A percentile compares a stretch with the other conserved stretches of the same genome.
Conservation (phyloP, 2,329 filamentous ascomycete species). For the Neospermospora avenae region DNA sequence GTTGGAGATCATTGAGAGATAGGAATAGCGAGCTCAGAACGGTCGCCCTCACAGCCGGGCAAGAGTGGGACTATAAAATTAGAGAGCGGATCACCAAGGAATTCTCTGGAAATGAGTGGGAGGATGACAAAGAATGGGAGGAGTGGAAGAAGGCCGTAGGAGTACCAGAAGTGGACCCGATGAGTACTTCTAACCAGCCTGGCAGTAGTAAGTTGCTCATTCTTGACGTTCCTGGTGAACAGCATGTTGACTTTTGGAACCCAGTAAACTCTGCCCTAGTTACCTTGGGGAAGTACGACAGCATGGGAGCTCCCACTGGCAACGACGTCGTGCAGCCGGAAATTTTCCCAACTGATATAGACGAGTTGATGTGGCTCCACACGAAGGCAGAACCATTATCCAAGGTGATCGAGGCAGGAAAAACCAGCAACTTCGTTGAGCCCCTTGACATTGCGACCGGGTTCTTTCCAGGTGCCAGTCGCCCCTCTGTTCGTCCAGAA, state of each 20-base stretch:
- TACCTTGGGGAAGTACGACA: not conserved
- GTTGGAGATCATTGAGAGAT: conserved; percentile 23
- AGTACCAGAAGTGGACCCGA: not conserved
- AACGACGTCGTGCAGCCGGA: not conserved
- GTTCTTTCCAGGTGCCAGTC: not conserved
- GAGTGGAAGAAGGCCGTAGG: conserved; percentile 13
- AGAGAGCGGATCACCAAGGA: conserved; percentile 25
- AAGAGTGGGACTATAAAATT: conserved; percentile 28
- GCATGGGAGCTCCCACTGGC: not conserved
- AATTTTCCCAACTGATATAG: conserved; percentile 9
- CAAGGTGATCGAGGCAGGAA: not conserved
- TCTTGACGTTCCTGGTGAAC: not conserved
- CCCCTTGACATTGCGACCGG: not conserved
- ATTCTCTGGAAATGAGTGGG: conserved; percentile 15
- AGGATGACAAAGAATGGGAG: conserved; percentile 23
- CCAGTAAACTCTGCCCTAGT: not conserved
- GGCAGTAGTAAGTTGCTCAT: not conserved
- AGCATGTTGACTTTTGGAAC: not conserved
- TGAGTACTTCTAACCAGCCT: not conserved
- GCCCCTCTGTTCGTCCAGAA: not conserved
- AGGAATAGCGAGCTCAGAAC: conserved; percentile 14
- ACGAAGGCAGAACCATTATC: conserved; percentile 13
- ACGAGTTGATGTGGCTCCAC: conserved; percentile 20
- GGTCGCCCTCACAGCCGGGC: conserved; percentile 18
- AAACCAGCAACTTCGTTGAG: not conserved